Conservation (phyloP, 2,329 filamentous ascomycete genomes). For the Colletotrichum melonis region DNA sequence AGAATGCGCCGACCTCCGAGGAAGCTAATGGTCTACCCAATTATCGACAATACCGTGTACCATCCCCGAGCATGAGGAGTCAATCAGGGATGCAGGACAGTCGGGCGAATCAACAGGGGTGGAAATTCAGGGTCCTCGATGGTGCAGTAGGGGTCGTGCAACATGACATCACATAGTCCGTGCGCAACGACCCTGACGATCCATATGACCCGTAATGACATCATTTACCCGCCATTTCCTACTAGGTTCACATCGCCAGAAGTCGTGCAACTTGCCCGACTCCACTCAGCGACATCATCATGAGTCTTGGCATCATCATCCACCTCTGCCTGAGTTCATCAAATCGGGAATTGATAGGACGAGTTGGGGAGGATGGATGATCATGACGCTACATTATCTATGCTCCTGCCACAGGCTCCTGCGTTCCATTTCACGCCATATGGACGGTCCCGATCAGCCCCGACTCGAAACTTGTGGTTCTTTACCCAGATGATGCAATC, state of each 20-base stretch:
- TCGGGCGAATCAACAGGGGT: background rate
- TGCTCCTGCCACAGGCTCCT: too few species aligned
- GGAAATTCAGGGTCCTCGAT: constrained; percentile 32
- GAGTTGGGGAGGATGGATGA: background rate
- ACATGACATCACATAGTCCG: constrained; percentile 28
- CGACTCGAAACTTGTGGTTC: too few species aligned
- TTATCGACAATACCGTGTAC: too few species aligned
- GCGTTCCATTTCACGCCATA: background rate
- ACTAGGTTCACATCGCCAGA: background rate
- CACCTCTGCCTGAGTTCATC: background rate
- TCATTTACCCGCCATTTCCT: background rate
- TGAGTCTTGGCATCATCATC: constrained; percentile 18
- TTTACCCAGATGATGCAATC: too few species aligned
- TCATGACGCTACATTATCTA: background rate
- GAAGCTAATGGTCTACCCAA: too few species aligned
- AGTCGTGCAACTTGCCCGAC: background rate
- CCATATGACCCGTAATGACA: constrained; percentile 19
- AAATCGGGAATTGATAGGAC: too few species aligned
- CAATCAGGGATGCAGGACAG: background rate
- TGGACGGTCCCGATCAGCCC: too few species aligned
- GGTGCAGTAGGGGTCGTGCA: constrained; percentile 27
- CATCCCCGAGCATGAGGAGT: too few species aligned
- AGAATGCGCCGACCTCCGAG: too few species aligned
- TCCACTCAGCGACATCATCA: constrained; percentile 25
- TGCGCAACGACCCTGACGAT: constrained; percentile 34